Percentiles rank a stretch among this genome's conserved stretches.
Conservation (phyloP, 2,329 filamentous ascomycete genomes). For the Sphaerulina populicola region DNA sequence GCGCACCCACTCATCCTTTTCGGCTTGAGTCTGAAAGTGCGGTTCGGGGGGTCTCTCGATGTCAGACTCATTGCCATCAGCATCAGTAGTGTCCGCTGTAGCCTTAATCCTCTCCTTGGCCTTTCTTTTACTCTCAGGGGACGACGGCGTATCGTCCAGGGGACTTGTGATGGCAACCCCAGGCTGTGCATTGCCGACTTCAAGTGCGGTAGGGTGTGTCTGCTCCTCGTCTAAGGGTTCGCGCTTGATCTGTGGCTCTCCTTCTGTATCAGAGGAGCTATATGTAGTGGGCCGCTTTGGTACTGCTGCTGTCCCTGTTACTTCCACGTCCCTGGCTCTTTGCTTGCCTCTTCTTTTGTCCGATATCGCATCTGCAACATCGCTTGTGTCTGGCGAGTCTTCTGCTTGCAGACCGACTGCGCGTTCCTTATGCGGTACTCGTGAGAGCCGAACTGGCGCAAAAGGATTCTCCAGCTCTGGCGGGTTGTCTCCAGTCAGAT, state of each 20-base stretch:
- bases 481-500: constrained; percentile 43
- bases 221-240: constrained; percentile 45
- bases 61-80: constrained; percentile 15
- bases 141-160: constrained; percentile 28
- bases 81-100: constrained; percentile 5
- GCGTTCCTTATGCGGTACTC: constrained; percentile 50
- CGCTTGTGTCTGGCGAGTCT: constrained; percentile 22
- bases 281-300: constrained; percentile 35
- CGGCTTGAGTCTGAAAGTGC: constrained; percentile 46
- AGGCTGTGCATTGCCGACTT: constrained; percentile 9
- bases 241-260: constrained; percentile 42
- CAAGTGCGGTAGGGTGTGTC: constrained; percentile 18
- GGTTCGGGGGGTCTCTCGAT: constrained; percentile 30
- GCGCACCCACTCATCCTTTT: constrained; percentile 44
- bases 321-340: constrained; percentile 36
- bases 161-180: constrained; percentile 21
- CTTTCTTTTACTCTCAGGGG: constrained; percentile 31
- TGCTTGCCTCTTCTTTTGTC: constrained; percentile 35
- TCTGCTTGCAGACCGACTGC: constrained; percentile 41
- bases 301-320: constrained; percentile 37
- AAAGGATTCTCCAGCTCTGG: constrained; percentile 31
- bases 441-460: constrained; percentile 48
- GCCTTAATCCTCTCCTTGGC: constrained; percentile 23
- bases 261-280: constrained; percentile 33
- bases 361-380: constrained; percentile 12